Percentiles rank a stretch among this genome's conserved stretches.
Evolutionary conservation across 2,329 filamentous ascomycete species (phyloP).

Genomic region (Sporothrix inflata): DNA sequence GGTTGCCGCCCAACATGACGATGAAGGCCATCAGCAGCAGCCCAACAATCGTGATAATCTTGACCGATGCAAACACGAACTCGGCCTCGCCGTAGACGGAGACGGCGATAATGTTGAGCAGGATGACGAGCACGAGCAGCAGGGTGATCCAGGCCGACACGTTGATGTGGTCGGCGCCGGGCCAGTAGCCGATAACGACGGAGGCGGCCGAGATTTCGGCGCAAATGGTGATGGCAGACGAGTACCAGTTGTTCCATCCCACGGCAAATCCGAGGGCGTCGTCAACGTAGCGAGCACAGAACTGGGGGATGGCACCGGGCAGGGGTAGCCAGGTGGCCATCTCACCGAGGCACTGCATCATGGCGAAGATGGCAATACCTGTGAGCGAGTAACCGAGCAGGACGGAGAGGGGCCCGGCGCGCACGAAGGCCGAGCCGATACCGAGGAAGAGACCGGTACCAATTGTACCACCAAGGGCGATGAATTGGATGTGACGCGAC

Average conservation of each 20-base stretch:
- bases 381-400: conserved; percentile 50
- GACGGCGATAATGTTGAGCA: conserved; percentile 57
- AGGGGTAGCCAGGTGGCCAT: conserved; percentile 66
- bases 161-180: conserved; percentile 36
- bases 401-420: conserved; percentile 49
- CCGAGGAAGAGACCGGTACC: conserved; percentile 55
- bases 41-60: conserved; percentile 62
- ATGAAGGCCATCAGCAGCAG: conserved; percentile 62
- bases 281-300: conserved; percentile 53
- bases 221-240: conserved; percentile 53
- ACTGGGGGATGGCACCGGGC: conserved; percentile 56
- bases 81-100: conserved; percentile 57
- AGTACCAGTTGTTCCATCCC: conserved; percentile 57
- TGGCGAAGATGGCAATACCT: conserved; percentile 50
- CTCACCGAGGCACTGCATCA: conserved; percentile 53
- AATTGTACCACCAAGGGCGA: conserved; percentile 53
- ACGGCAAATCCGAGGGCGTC: conserved; percentile 53
- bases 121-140: conserved; percentile 51
- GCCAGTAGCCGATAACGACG: conserved; percentile 54
- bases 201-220: conserved; percentile 50
- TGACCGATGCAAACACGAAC: conserved; percentile 46
- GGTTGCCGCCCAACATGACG: conserved; percentile 60
- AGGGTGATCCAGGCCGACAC: conserved; percentile 52
- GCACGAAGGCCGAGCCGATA: conserved; percentile 48
- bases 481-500: conserved; percentile 52